Conservation (phyloP, 352 stramenopile species). For the Phytophthora constricta region DNA sequence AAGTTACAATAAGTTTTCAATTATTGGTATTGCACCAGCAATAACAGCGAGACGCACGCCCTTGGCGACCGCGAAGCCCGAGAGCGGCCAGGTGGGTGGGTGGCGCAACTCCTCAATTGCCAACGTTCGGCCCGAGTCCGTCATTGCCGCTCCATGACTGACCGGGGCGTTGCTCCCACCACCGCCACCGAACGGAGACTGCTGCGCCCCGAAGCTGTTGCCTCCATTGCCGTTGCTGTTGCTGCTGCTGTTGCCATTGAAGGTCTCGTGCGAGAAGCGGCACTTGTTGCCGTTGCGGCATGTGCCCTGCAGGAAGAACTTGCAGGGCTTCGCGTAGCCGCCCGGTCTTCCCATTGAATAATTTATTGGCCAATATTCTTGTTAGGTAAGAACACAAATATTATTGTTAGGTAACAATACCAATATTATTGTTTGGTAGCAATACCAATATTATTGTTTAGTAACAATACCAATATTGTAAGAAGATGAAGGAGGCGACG, state of each 20-base stretch:
- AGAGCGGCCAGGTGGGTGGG: slow-evolving; percentile 66
- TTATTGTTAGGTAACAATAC: too few species aligned
- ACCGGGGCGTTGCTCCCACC: slow-evolving; percentile 8
- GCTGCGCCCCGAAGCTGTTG: slow-evolving; percentile 15
- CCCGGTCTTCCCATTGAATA: slow-evolving; percentile 23
- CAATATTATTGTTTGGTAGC: too few species aligned
- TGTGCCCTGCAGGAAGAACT: slow-evolving; percentile 74
- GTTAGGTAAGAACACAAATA: too few species aligned
- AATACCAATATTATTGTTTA: too few species aligned
- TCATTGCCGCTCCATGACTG: slow-evolving; percentile 34
- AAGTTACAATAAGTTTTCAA: too few species aligned
- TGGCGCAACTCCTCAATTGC: slow-evolving; percentile 67
- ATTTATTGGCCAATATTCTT: neutral
- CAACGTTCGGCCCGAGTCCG: slow-evolving; percentile 51
- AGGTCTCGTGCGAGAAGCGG: slow-evolving; percentile 63
- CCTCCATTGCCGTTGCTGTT: slow-evolving; percentile 20
- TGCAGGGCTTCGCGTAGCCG: slow-evolving; percentile 49
- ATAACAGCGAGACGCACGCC: slow-evolving; percentile 41
- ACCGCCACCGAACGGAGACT: slow-evolving; percentile 31
- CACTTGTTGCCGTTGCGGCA: slow-evolving; percentile 77
- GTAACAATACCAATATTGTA: too few species aligned
- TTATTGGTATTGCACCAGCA: too few species aligned
- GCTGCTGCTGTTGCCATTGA: slow-evolving; percentile 21
- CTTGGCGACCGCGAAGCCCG: slow-evolving; percentile 68
- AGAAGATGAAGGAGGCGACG: slow-evolving; percentile 37